phyloP scores from a whole-genome alignment of 306 rosid species.

The Vigna reflexopilosa region DNA sequence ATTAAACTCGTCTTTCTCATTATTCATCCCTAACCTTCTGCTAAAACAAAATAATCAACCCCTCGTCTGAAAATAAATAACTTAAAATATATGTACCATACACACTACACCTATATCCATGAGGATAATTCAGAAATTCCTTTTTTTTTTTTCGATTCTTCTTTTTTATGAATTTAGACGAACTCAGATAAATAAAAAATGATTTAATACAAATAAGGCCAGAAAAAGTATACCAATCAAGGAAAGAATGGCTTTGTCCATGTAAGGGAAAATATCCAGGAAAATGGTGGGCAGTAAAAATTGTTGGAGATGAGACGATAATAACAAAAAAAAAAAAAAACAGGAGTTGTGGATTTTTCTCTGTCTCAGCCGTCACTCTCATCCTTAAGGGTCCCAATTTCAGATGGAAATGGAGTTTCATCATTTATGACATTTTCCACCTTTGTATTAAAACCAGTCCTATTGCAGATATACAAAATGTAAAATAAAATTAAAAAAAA shows the following conservation, averaged over 20 bases:
- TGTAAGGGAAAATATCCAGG: slow-evolving; percentile 12
- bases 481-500: not conserved
- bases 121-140: slow-evolving; percentile 31
- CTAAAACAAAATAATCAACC: too few relatives aligned
- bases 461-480: not conserved
- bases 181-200: not conserved
- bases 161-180: not conserved
- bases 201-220: slow-evolving; percentile 3
- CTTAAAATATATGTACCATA: not conserved
- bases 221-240: slow-evolving; percentile 28
- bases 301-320: slow-evolving; percentile 41
- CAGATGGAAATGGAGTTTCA: slow-evolving; percentile 34
- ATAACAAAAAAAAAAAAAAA: slow-evolving; percentile 19
- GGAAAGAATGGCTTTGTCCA: slow-evolving; percentile 10
- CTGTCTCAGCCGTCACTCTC: slow-evolving; percentile 50
- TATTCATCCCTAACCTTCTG: too few relatives aligned
- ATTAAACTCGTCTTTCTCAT: too few relatives aligned
- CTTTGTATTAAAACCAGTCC: slow-evolving; percentile 8
- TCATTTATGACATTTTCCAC: slow-evolving; percentile 31
- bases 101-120: not conserved
- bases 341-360: slow-evolving; percentile 40
- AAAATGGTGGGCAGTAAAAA: slow-evolving; percentile 48
- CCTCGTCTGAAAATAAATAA: not conserved
- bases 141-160: not conserved
- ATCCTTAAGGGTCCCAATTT: slow-evolving; percentile 52